Evolutionary conservation across 192 early-diverging fungal species (phyloP), one percentile per base, ranked within the genome.

Genomic region (Dissophora globulifera): DNA sequence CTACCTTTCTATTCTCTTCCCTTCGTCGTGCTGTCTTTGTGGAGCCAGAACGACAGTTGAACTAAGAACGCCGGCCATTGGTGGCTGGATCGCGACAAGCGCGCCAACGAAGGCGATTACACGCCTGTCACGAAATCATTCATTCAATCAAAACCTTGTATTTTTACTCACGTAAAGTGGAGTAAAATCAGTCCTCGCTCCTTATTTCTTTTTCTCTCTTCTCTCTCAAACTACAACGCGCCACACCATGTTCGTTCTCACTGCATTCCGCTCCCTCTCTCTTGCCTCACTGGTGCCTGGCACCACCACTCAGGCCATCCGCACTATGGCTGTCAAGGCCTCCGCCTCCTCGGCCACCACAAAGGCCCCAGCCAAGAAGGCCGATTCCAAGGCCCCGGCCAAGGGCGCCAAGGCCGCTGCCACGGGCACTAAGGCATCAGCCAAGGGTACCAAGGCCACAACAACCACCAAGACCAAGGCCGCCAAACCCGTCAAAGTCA

Each of bases 311-410:
- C 60, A 62, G 57, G 62, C 56, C n/a, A 27, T 76, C 26, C 71
- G 71, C 63, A 20, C 32, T 22, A 66, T 76, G 62, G 63, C 71
- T 20, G 50, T 48, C 33, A 76, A 76, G 51, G 71, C 71, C 27
- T 43, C 71, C 29, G 63, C 47, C 17, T 32, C 71, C 9, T 66
- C 62, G 9, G 40, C 61, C 25, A 23, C 54, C 45, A 6, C 63
- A 11, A 57, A 40, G 41, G 11, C 56, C n/a, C 15, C 47, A 1
- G 27, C 59, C 31, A 22, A 27, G 23, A 59, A 46, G 58, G 27
- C 16, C 9, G 4, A 33, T 32, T 30, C 66, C 1, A n/a, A 6
- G 35, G 13, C 35, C 35, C 7, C 35, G 6, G 35, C 58, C 29
- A 69, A 51, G 56, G 30, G 40, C 30, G 29, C 32, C 26, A 65